A percentile compares a stretch with the other conserved stretches of the same genome.
phyloP scores from a whole-genome alignment of 169 alveolate species.

The Cryptosporidium viatorum region DNA sequence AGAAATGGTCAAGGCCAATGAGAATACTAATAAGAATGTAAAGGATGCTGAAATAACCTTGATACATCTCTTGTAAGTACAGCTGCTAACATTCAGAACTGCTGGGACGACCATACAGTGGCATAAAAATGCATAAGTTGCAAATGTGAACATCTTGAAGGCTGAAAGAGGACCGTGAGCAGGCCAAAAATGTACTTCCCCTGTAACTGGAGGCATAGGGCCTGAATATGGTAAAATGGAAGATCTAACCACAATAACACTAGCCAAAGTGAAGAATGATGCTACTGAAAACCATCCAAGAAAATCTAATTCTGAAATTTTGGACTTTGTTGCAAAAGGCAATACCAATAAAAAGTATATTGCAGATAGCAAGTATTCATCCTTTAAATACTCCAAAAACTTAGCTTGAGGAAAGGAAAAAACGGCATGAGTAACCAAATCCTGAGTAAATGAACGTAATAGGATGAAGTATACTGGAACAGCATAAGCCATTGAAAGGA shows the following conservation, averaged over 20 bases:
- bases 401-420: constrained; percentile 41
- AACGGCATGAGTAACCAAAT: constrained; percentile 49
- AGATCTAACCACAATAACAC: constrained; percentile 49
- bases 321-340: constrained; percentile 58
- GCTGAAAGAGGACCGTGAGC: constrained; percentile 48
- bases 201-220: constrained; percentile 74
- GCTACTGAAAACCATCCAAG: constrained; percentile 69
- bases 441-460: constrained; percentile 51
- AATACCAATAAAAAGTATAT: constrained; percentile 40
- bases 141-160: constrained; percentile 67
- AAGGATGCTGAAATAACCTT: constrained; percentile 60
- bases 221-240: constrained; percentile 42
- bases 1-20: constrained; percentile 55
- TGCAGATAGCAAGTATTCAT: constrained; percentile 37
- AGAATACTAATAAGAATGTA: constrained; percentile 33
- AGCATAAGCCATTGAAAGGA: constrained; percentile 73
- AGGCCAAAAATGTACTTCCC: constrained; percentile 33
- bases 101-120: constrained; percentile 74
- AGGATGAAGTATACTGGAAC: constrained; percentile 72
- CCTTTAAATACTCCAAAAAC: constrained; percentile 34
- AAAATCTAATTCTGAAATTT: constrained; percentile 45
- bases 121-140: constrained; percentile 69
- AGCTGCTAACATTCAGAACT: constrained; percentile 53
- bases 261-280: constrained; percentile 54
- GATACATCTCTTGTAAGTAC: constrained; percentile 58